Evolutionary conservation across 768 basidiomycete genomes (phyloP), one percentile per base, ranked within the genome.

Genomic region (Mycena kentingensis): DNA sequence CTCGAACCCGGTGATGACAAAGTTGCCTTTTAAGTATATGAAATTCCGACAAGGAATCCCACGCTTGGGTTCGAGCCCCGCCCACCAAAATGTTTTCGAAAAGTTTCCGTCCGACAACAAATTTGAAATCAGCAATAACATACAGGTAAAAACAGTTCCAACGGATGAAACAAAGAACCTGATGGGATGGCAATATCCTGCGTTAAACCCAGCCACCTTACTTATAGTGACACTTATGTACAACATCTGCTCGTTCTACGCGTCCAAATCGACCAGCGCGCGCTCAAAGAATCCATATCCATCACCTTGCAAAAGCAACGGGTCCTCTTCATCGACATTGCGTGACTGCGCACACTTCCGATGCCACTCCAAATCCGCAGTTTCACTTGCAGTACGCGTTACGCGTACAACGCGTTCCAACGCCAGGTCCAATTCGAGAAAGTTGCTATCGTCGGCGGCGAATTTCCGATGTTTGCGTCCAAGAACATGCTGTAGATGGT

Each of bases 391-490:
- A 43, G 62, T 46, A 12, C 65, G 50, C 24, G 75, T 77, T 37
- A 67, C 67, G 37, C 81, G 74, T 57, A 70, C 72, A 28, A 94
- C 81, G 7, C 84, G 81, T 22, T 70, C 68, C 19, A 98, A 78
- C 24, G 95, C 78, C 31, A 69, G 73, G 69, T 98, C 96, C 25
- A 98, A 79, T 49, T 84, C 80, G 25, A 74, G 62, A 65, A 93
- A 98, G 68, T 98, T 93, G 19, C 77, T 74, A 51, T 84, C 77
- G 61, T 93, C 83, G 15, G 69, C 70, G 0, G 96, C 93, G 67
- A 91, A 98, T 55, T 85, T 88, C 47, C 83, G 81, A 67, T 98
- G 96, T 62, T 78, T 89, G 42, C 80, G 80, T 15, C 84, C 76
- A 42, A 70, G 68, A 48, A 88, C 76, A 64, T 97, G 94, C 93